Conservation (phyloP, 768 basidiomycete species). For the Lactarius deliciosus region DNA sequence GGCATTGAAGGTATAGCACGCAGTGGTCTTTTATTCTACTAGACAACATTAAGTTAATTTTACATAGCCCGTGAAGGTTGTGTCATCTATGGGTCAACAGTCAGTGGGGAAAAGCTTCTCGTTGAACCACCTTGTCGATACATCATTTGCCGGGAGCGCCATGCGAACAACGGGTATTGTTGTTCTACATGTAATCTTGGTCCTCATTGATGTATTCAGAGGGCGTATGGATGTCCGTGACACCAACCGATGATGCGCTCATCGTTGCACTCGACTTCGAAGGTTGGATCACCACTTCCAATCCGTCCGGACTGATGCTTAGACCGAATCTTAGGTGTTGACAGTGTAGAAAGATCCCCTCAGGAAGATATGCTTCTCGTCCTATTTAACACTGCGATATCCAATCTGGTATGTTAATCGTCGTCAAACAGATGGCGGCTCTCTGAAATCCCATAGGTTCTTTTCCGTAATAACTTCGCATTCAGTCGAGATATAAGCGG, state of each 20-base stretch:
- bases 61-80: constrained; percentile 49
- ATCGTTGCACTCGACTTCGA: constrained; percentile 1
- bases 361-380: constrained; percentile 34
- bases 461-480: constrained; percentile 41
- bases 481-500: constrained; percentile 57
- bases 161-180: constrained; percentile 53
- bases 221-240: constrained; percentile 60
- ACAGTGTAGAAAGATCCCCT: constrained; percentile 60
- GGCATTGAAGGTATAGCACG: constrained; percentile 33
- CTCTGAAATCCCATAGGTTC: constrained; percentile 43
- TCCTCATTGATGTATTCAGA: constrained; percentile 33
- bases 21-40: too few species aligned
- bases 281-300: constrained; percentile 31
- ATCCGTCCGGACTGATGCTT: background rate
- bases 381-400: background rate
- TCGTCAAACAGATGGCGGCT: constrained; percentile 36
- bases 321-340: constrained; percentile 44
- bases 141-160: constrained; percentile 34
- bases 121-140: background rate
- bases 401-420: background rate
- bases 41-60: too few species aligned
- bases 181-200: too few species aligned
- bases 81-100: background rate
- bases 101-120: background rate
- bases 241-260: background rate